Conservation (phyloP, 2,329 filamentous ascomycete species). For the Talaromyces atroroseus region DNA sequence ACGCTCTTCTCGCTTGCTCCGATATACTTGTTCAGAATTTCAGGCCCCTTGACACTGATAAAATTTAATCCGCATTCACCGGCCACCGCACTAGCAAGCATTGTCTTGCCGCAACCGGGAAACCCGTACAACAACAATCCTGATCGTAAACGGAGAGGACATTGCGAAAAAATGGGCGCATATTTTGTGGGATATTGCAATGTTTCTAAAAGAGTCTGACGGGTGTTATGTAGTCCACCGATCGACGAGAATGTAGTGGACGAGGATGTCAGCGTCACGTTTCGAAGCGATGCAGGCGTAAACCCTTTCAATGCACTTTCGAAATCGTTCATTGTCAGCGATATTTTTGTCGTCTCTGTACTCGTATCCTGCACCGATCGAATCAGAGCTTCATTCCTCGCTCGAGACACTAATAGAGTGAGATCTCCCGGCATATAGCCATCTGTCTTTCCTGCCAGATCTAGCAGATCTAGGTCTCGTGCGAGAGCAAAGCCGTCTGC, state of each 20-base stretch:
- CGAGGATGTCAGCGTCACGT: conserved; percentile 88
- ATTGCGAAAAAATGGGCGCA: conserved; percentile 94
- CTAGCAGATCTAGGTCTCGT: conserved; percentile 77
- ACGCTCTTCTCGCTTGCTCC: conserved; percentile 96
- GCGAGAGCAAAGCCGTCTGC: conserved; percentile 67
- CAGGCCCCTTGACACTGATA: conserved; percentile 95
- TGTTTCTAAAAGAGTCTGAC: conserved; percentile 88
- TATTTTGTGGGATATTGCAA: conserved; percentile 97
- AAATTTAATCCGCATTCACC: conserved; percentile 98
- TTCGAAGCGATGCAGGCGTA: conserved; percentile 87
- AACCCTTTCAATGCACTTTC: conserved; percentile 81
- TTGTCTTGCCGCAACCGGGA: conserved; percentile 92
- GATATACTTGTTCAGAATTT: conserved; percentile 99
- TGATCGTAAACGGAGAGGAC: conserved; percentile 87
- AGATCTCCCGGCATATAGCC: conserved; percentile 98
- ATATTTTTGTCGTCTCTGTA: conserved; percentile 52
- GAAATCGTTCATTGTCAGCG: conserved; percentile 70
- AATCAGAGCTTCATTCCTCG: conserved; percentile 87
- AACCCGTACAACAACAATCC: conserved; percentile 91
- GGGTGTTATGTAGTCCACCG: conserved; percentile 78
- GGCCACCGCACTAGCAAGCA: conserved; percentile 92
- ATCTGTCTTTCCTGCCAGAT: conserved; percentile 88
- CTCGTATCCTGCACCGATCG: conserved; percentile 61
- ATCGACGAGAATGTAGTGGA: conserved; percentile 91
- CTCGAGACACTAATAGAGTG: conserved; percentile 75